Conservation (phyloP, 768 basidiomycete species). For the Trametes cubensis region DNA sequence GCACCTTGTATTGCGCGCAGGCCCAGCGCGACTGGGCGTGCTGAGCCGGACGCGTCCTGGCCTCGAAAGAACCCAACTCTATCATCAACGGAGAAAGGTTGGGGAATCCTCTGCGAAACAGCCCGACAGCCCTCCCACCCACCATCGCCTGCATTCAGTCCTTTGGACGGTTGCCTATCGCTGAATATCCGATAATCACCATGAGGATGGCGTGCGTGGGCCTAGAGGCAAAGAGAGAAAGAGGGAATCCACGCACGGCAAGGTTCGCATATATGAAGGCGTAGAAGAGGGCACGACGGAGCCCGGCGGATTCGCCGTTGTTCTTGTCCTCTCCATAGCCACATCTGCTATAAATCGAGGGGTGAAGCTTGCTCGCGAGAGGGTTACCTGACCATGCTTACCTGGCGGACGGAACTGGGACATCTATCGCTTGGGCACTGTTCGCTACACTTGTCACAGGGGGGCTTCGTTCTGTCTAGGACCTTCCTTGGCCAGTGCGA, state of each 20-base stretch:
- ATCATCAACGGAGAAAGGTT: constrained; percentile 23
- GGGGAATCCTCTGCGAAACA: constrained; percentile 26
- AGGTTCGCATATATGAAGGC: neutral
- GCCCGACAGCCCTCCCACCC: constrained; percentile 22
- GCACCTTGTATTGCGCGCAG: constrained; percentile 7
- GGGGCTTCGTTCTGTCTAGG: too few species aligned
- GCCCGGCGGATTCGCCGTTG: neutral
- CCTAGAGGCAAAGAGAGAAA: neutral
- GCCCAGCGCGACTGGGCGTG: neutral
- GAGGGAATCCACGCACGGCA: neutral
- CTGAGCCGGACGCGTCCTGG: constrained; percentile 14
- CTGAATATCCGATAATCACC: constrained; percentile 21
- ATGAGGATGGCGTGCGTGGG: constrained; percentile 11
- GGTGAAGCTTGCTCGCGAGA: too few species aligned
- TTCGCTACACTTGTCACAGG: too few species aligned
- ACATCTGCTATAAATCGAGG: too few species aligned
- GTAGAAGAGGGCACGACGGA: neutral
- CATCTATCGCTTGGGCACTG: too few species aligned
- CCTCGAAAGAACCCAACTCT: constrained; percentile 20
- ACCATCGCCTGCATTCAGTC: constrained; percentile 13
- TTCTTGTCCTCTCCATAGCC: too few species aligned
- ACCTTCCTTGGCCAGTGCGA: too few species aligned
- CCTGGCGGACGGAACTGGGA: too few species aligned
- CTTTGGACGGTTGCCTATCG: constrained; percentile 14
- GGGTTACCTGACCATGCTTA: too few species aligned